Evolutionary conservation across 2,329 filamentous ascomycete species (phyloP).

Genomic region (Cercospora canescens): DNA sequence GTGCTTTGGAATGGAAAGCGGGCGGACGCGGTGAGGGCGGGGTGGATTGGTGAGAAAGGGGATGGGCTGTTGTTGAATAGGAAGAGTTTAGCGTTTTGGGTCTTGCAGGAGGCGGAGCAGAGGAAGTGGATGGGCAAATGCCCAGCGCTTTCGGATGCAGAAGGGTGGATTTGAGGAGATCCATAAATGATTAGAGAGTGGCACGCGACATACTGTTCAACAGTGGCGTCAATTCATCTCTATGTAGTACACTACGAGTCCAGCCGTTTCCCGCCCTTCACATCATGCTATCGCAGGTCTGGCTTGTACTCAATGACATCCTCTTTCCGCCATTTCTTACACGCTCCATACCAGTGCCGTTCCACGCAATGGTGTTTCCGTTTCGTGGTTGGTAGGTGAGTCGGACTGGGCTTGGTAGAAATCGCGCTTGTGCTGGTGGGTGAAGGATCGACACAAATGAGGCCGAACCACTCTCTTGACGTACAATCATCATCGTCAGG

Average conservation of each 20-base stretch:
- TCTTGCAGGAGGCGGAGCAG: conserved; percentile 26
- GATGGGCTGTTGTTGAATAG: conserved; percentile 23
- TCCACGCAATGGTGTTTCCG: conserved; percentile 21
- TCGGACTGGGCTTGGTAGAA: conserved; percentile 18
- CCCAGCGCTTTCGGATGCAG: conserved; percentile 23
- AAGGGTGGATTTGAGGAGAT: conserved; percentile 20
- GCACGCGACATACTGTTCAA: background rate
- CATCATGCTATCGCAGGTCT: conserved; percentile 17
- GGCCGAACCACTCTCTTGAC: conserved; percentile 30
- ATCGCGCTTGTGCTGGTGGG: conserved; percentile 13
- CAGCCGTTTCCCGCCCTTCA: background rate
- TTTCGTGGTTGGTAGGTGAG: conserved; percentile 18
- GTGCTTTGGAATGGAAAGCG: conserved; percentile 18
- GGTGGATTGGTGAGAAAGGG: conserved; percentile 15
- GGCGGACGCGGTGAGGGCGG: conserved; percentile 20
- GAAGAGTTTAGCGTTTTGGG: conserved; percentile 26
- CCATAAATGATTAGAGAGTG: background rate
- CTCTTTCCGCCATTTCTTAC: conserved; percentile 26
- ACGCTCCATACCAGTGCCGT: conserved; percentile 32
- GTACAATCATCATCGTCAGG: conserved; percentile 20
- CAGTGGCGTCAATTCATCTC: background rate
- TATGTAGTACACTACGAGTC: background rate
- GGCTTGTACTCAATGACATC: conserved; percentile 17
- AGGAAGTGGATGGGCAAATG: conserved; percentile 25
- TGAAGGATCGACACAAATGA: conserved; percentile 34